Evolutionary conservation across 2,329 filamentous ascomycete genomes (phyloP), one percentile per base, ranked within the genome.

Genomic region (Pseudocercospora pini-densiflorae): DNA sequence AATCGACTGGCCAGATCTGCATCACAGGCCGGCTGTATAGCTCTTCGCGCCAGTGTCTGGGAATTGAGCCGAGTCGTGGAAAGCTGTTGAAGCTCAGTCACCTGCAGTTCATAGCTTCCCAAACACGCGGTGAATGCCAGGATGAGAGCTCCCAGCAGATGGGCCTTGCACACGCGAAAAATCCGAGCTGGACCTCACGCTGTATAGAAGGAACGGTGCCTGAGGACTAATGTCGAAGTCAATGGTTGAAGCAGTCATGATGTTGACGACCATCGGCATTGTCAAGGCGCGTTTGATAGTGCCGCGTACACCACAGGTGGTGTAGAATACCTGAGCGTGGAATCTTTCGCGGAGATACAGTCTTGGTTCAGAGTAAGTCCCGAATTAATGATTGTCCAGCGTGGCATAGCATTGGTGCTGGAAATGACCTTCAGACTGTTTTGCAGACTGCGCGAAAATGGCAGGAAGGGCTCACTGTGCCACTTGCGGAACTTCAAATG

Each of bases 91-190:
- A 54, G 49, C 49, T 54, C 49, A 29, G 49, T 54, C 23, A n/a
- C 49, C 49, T 54, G 49, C 49, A 53, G 49, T 53, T 53, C 49
- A 53, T 53, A 53, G 49, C 49, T 53, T 27, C 10, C 23, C 49
- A 53, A 19, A 12, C 49, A 53, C 49, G 23, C 49, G 23, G 23
- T 24, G 23, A 23, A 14, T 24, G 49, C 49, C 23, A 16, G 23
- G 49, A 54, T 54, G 21, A 54, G 49, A 54, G 49, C 49, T 54
- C 23, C 14, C 49, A 36, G 21, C 49, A 54, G 21, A 54, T 24
- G 49, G 24, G 24, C 24, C 49, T 24, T 54, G 49, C 14, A 10
- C 14, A 54, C 21, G 49, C 45, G 21, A 19, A 47, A 9, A 1
- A 47, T 47, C 43, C 43, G 43, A 47, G 43, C 43, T 47, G 43